Base-by-base conservation (phyloP, 345 rosid species). In the Carallia pectinifolia region DNA sequence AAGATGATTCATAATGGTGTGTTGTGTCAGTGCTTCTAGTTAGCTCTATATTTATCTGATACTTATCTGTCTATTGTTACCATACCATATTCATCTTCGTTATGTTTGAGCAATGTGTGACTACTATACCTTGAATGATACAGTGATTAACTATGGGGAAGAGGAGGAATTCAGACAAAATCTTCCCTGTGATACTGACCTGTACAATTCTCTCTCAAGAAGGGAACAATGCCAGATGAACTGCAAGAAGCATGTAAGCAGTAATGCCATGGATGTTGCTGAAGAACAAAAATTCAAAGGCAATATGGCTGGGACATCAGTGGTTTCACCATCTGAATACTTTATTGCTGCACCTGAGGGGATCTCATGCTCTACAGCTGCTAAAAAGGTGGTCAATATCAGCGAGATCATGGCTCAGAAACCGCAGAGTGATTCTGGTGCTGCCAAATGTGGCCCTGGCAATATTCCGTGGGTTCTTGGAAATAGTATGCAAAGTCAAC, bases 1-100 rank as follows among this genome's bases (percentile, higher is more conserved):
- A 75, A 76, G 76, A 76, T 56, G 70, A 76, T 52, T 78, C 68
- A 73, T 67, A 64, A 56, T 56, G 83, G 86, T 85, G 73, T 44
- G 84, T 74, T 56, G 65, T 54, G 39, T n/a, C 52, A 50, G 53
- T 74, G 23, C n/a, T 65, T 47, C 68, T 67, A 23, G 52, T 71
- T 68, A 62, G 44, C 64, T 67, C 7, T 16, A 66, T 69, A 15
- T 50, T 38, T 44, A 18, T 61, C 58, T 54, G 31, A 30, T 74
- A 1, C 55, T 7, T 30, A 31, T 62, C 66, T n/a, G 44, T 74
- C 2, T 53, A 53, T 69, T 50, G 17, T 65, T 69, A 71, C 33
- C 36, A 58, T 64, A 38, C 34, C 34, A 33, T 56, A 19, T 30
- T 40, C n/a, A 19, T 64, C n/a, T 74, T 50, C 40, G n/a, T 47